phyloP scores from a whole-genome alignment of 306 rosid genomes.

The Prunus davidiana region DNA sequence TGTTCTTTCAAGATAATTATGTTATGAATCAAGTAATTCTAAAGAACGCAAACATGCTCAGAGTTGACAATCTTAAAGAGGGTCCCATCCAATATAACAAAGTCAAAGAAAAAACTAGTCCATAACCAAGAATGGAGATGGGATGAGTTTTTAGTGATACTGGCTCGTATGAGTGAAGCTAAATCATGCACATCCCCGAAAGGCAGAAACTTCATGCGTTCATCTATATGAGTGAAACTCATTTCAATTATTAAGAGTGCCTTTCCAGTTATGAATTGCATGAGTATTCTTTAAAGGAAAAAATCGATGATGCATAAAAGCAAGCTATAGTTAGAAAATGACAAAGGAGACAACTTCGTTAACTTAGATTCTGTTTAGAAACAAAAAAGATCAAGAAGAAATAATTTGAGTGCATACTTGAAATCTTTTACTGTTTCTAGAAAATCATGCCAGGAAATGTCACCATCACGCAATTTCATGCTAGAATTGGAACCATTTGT shows the following conservation, averaged over 20 bases:
- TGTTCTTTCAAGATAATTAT: background rate
- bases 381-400: too few species aligned
- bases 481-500: slow-evolving; percentile 51
- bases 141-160: background rate
- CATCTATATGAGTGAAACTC: background rate
- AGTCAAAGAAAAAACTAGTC: background rate
- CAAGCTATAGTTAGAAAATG: background rate
- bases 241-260: background rate
- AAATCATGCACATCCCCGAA: background rate
- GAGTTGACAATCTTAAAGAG: background rate
- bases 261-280: too few species aligned
- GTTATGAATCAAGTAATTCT: background rate
- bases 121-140: background rate
- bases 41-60: background rate
- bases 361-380: too few species aligned
- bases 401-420: slow-evolving; percentile 43
- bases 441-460: slow-evolving; percentile 78
- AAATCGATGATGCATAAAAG: background rate
- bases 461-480: slow-evolving; percentile 65
- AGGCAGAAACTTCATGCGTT: background rate
- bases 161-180: background rate
- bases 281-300: too few species aligned
- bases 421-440: slow-evolving; percentile 53
- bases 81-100: background rate
- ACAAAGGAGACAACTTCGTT: background rate